A percentile compares a stretch with the other conserved stretches of the same genome.
Evolutionary conservation across 768 basidiomycete species (phyloP).

Genomic region (Mycena alexandri): DNA sequence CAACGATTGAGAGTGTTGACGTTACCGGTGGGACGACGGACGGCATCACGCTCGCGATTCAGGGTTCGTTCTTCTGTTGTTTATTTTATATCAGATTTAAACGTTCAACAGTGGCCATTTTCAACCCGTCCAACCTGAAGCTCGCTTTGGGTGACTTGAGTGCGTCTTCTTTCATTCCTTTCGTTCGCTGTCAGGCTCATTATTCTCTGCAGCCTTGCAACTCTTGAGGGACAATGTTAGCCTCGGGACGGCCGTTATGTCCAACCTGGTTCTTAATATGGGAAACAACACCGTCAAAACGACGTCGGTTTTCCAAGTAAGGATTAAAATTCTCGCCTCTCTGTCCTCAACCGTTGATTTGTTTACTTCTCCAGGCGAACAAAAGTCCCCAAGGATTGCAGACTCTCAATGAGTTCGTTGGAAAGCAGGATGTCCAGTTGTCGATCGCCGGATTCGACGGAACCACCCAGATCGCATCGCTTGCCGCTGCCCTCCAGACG

Average conservation of each 20-base stretch:
- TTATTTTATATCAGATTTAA: slow-evolving; percentile 8
- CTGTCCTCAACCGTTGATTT: slow-evolving; percentile 22
- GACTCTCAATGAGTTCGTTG: slow-evolving; percentile 78
- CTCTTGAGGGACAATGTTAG: slow-evolving; percentile 63
- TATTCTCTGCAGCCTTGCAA: slow-evolving; percentile 60
- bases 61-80: slow-evolving; percentile 53
- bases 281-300: slow-evolving; percentile 71
- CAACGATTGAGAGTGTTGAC: slow-evolving; percentile 70
- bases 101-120: slow-evolving; percentile 61
- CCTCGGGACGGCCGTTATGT: slow-evolving; percentile 73
- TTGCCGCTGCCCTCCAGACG: slow-evolving; percentile 71
- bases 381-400: slow-evolving; percentile 67
- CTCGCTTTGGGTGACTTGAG: slow-evolving; percentile 73
- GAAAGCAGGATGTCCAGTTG: slow-evolving; percentile 69
- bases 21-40: slow-evolving; percentile 73
- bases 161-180: slow-evolving; percentile 47
- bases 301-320: slow-evolving; percentile 64
- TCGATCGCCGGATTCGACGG: slow-evolving; percentile 69
- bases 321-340: slow-evolving; percentile 1
- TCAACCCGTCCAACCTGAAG: slow-evolving; percentile 78
- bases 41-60: slow-evolving; percentile 70
- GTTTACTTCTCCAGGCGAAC: slow-evolving; percentile 61
- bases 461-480: slow-evolving; percentile 70
- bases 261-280: slow-evolving; percentile 67
- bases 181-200: not conserved